Evolutionary conservation across 2,329 filamentous ascomycete species (phyloP), one percentile per base, ranked within the genome.

Genomic region (Xylaria polymorpha): DNA sequence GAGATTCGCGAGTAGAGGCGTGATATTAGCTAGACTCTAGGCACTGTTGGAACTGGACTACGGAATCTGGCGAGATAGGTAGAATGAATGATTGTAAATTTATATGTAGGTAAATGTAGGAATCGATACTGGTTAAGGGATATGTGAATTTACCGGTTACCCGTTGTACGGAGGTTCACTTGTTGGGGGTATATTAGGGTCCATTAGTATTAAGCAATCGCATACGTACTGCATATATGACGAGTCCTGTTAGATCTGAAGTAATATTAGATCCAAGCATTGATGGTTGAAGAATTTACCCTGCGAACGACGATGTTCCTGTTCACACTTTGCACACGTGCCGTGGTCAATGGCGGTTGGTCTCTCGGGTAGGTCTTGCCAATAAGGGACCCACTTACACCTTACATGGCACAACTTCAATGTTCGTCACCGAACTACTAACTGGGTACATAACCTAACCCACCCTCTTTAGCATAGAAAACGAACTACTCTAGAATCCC

Each of bases 1-100:
- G 57, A 56, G 29, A 50, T 61, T 22, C 57, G 48, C 4, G n/a
- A 66, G 32, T 56, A 61, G 39, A 32, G 7, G 39, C 12, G 35
- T 10, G 2, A 51, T 14, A 12, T 20, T 10, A 35, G 4, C 25
- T 14, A 43, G 37, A 20, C 12, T 18, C 1, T 41, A 1, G 53
- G n/a, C 8, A 18, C 7, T 55, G 14, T 8, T 20, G 7, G 7
- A 14, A 18, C 29, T 41, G 9, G 20, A 41, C n/a, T 15, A 57
- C 12, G 10, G 8, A 9, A 43, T 43, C 14, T n/a, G 37, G 15
- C 37, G 9, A 1, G 4, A 29, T 39, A 22, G 10, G 32, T 12
- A 56, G n/a, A 32, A 5, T 29, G 2, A 14, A 15, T 8, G 3
- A 50, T 50, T 10, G 14, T n/a, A n/a, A 3, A 8, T 55, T 20